phyloP scores from a whole-genome alignment of 2,329 filamentous ascomycete genomes.

The Passalora sequoiae region DNA sequence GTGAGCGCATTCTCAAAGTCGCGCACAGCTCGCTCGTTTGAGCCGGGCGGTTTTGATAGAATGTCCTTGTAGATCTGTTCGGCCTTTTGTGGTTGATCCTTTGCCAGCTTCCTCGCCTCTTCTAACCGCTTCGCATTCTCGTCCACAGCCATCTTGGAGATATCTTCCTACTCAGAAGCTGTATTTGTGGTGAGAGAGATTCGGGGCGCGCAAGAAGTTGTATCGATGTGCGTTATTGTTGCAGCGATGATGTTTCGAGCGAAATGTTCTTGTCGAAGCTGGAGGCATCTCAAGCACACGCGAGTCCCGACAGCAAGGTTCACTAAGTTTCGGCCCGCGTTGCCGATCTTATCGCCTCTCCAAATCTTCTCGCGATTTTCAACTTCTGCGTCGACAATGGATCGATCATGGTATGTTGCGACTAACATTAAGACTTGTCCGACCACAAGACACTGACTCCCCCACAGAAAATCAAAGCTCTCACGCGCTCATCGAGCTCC shows the following conservation, averaged over 20 bases:
- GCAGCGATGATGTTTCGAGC: not conserved
- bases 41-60: conserved; percentile 75
- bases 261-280: not conserved
- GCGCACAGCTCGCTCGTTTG: conserved; percentile 77
- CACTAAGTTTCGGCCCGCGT: conserved; percentile 3
- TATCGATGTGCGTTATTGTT: no score
- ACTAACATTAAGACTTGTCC: no score
- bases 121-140: conserved; percentile 64
- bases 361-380: conserved; percentile 6
- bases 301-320: conserved; percentile 7
- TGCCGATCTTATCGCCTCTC: conserved; percentile 7
- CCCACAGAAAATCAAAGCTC: conserved; percentile 57
- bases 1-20: conserved; percentile 89
- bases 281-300: conserved; percentile 5
- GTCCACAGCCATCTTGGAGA: conserved; percentile 46
- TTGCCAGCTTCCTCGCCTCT: conserved; percentile 80
- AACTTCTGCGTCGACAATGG: conserved; percentile 14
- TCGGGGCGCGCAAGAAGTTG: no score
- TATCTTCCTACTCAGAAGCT: no score
- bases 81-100: conserved; percentile 75
- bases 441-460: conserved; percentile 2
- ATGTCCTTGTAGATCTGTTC: conserved; percentile 86
- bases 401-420: conserved; percentile 17
- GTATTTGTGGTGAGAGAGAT: no score
- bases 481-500: conserved; percentile 60